These are phyloP conservation scores for Blumeria hordei DNA, from an alignment of 2,329 filamentous ascomycete species.

Conservation along the genomic window DNA sequence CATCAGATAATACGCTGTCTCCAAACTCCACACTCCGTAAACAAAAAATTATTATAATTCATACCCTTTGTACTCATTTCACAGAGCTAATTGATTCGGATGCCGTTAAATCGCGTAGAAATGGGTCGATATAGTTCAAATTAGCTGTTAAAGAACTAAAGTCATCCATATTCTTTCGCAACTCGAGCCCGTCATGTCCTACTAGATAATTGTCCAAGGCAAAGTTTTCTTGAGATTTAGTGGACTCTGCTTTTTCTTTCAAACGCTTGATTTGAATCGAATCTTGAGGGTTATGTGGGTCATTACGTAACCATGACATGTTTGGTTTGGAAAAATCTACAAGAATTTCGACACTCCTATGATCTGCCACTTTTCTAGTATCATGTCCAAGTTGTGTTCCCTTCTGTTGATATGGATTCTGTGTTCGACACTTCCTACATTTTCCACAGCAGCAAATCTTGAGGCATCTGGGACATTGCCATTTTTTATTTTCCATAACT, in stretches of 20 bases:
- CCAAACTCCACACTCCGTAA: too few relatives aligned
- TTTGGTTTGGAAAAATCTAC: constrained; percentile 86
- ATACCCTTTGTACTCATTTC: too few relatives aligned
- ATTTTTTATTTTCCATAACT: constrained; percentile 56
- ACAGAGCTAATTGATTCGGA: not conserved
- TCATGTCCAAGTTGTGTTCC: constrained; percentile 77
- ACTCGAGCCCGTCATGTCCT: constrained; percentile 2
- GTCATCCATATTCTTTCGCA: constrained; percentile 2
- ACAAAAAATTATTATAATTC: too few relatives aligned
- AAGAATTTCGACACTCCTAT: constrained; percentile 68
- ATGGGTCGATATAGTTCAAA: constrained; percentile 2
- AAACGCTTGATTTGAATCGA: constrained; percentile 16
- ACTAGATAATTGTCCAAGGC: constrained; percentile 9
- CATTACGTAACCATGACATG: constrained; percentile 50
- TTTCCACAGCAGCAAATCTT: constrained; percentile 68
- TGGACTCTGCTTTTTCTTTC: constrained; percentile 14
- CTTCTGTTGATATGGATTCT: constrained; percentile 62
- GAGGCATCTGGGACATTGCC: constrained; percentile 73
- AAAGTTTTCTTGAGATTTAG: constrained; percentile 11
- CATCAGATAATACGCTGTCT: too few relatives aligned
- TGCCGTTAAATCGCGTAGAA: not conserved
- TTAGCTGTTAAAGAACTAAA: not conserved
- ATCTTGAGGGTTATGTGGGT: constrained; percentile 22
- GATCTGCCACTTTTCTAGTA: constrained; percentile 72
- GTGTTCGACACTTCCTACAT: constrained; percentile 43